Evolutionary conservation across 768 basidiomycete genomes (phyloP), one percentile per base, ranked within the genome.

Genomic region (Russula lepida): DNA sequence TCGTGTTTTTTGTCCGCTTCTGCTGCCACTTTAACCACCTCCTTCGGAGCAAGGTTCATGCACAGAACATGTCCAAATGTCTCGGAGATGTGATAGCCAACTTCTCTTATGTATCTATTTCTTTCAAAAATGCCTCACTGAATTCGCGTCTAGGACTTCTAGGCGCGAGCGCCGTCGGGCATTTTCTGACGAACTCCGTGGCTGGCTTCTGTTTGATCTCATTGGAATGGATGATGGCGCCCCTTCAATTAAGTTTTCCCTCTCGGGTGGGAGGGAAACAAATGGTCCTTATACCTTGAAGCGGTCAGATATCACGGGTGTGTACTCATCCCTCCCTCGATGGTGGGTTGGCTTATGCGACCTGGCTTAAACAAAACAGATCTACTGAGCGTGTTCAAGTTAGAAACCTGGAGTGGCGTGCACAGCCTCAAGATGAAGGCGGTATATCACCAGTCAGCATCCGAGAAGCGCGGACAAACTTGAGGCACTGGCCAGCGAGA

Each of bases 171-270:
- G n/a, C n/a, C n/a, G n/a, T n/a, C n/a, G n/a, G n/a, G n/a, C n/a
- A n/a, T n/a, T 95, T 70, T 80, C 88, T n/a, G 79, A 84, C 4
- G 92, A 94, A 68, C 79, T 89, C 17, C 82, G 89, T 63, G 88
- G 88, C 2, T 85, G 89, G 67, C 77, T 98, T 7, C 95, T 95
- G 0, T 98, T 94, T 70, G 87, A 89, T 41, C 81, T 86, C 3
- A 77, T 78, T 47, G 88, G 88, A 2, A 83, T 95, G 82, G 87
- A 90, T 43, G 88, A 88, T 63, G 75, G 84, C 1, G 85, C 88
- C 2, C 89, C 90, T 0, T 78, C 76, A 4, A 81, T 93, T 63
- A 90, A 90, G 92, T 65, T 85, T 68, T 84, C 86, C 1, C 85
- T 86, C 0, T 77, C 78, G 0, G 86, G 84, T 37, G 81, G 77